These are phyloP conservation scores for Xerocomellus chrysenteron DNA, from an alignment of 768 basidiomycete species.

Conservation along the genomic window DNA sequence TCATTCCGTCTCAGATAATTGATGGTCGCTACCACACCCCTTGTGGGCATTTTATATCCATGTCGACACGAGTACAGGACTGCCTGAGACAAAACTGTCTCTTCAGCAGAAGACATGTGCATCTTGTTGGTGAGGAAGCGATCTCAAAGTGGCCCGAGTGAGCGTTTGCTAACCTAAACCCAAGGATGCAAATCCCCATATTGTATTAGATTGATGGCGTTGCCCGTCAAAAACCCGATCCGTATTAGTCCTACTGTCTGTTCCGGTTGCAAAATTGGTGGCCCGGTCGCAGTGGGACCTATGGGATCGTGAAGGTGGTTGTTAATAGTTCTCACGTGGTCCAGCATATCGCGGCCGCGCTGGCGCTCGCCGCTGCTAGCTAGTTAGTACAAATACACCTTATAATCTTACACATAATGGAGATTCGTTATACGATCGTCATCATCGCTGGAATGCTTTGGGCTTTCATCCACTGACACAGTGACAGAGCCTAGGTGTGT, in stretches of 20 bases:
- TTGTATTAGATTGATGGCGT: slow-evolving; percentile 65
- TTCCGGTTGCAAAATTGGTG: slow-evolving; percentile 31
- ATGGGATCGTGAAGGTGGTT: slow-evolving; percentile 18
- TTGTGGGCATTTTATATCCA: slow-evolving; percentile 71
- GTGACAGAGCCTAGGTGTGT: background rate
- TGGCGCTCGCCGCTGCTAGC: slow-evolving; percentile 17
- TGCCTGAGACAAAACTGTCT: slow-evolving; percentile 63
- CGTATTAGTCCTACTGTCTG: slow-evolving; percentile 58
- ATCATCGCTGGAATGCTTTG: background rate
- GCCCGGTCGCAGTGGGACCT: slow-evolving; percentile 10
- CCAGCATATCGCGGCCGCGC: slow-evolving; percentile 19
- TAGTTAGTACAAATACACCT: slow-evolving; percentile 16
- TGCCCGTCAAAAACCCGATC: slow-evolving; percentile 69
- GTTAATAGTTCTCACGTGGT: background rate
- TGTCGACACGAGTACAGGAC: slow-evolving; percentile 69
- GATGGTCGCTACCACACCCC: slow-evolving; percentile 71
- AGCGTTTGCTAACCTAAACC: slow-evolving; percentile 14
- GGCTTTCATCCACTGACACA: background rate
- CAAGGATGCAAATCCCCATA: slow-evolving; percentile 53
- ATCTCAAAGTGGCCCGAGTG: background rate
- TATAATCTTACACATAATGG: slow-evolving; percentile 27
- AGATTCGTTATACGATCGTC: background rate
- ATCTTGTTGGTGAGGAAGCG: slow-evolving; percentile 46
- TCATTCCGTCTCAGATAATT: slow-evolving; percentile 50
- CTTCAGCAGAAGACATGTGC: slow-evolving; percentile 66